Conservation (phyloP, 129 eudicot species). For the Centella asiatica region DNA sequence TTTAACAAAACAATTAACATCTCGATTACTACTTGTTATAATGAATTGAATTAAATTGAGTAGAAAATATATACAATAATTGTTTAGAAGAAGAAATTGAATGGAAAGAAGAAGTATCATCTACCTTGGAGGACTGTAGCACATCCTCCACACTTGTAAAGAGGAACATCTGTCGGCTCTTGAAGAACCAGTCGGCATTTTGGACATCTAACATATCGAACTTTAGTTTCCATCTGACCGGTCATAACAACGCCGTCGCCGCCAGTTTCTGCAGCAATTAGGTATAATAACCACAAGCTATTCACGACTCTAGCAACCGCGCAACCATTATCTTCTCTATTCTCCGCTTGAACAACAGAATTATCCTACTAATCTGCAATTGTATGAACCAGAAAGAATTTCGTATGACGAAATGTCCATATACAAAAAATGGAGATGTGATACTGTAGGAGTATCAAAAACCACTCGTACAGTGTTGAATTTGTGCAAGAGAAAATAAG, state of each 20-base stretch:
- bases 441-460: too few relatives aligned
- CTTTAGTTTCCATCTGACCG: constrained; percentile 18
- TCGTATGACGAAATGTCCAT: too few relatives aligned
- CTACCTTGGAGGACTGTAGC: constrained; percentile 53
- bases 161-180: constrained; percentile 37
- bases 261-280: neutral
- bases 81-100: neutral
- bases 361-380: too few relatives aligned
- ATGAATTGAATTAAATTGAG: neutral
- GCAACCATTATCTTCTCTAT: neutral
- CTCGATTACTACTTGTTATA: too few relatives aligned
- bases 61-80: too few relatives aligned
- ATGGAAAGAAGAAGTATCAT: neutral
- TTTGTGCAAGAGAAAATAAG: too few relatives aligned
- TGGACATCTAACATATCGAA: constrained; percentile 61
- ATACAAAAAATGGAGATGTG: too few relatives aligned
- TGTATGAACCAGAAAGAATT: too few relatives aligned
- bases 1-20: too few relatives aligned
- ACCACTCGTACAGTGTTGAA: too few relatives aligned
- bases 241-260: constrained; percentile 4
- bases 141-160: constrained; percentile 69
- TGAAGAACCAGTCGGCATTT: constrained; percentile 41
- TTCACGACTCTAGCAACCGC: neutral
- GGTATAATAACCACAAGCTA: constrained; percentile 1
- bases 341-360: constrained; percentile 1